phyloP scores from a whole-genome alignment of 441 rosid species.

The Populus hybrid region DNA sequence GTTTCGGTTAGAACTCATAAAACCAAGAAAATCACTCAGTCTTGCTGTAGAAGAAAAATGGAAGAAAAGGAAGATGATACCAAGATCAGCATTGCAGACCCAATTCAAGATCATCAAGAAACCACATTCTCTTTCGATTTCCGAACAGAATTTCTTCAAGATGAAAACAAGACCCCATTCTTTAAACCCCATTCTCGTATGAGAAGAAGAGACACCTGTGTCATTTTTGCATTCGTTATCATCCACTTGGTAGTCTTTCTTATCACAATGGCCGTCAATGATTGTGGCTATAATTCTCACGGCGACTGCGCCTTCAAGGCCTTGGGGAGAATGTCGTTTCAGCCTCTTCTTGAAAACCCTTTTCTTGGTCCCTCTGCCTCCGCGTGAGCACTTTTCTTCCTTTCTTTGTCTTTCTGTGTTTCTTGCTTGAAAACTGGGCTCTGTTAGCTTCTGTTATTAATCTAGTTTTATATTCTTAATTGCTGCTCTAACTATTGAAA shows the following conservation, averaged over 20 bases:
- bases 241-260: constrained; percentile 65
- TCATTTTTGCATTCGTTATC: constrained; percentile 68
- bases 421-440: background rate
- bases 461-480: background rate
- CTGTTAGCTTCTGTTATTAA: constrained; percentile 60
- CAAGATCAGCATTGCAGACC: constrained; percentile 23
- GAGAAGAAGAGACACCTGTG: constrained; percentile 66
- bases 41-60: constrained; percentile 4
- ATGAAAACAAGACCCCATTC: constrained; percentile 43
- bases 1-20: background rate
- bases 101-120: constrained; percentile 24
- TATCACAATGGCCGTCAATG: constrained; percentile 64
- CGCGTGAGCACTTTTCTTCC: constrained; percentile 43
- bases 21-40: background rate
- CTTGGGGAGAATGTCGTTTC: constrained; percentile 60
- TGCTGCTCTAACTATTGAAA: background rate
- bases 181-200: constrained; percentile 57
- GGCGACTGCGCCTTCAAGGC: constrained; percentile 48
- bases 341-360: constrained; percentile 80
- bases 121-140: constrained; percentile 55
- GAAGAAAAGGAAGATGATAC: constrained; percentile 20
- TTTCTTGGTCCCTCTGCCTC: constrained; percentile 88
- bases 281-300: constrained; percentile 51
- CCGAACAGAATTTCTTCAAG: constrained; percentile 22
- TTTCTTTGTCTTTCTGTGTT: background rate